Conservation (phyloP, 768 basidiomycete species). For the Collybia sordida region DNA sequence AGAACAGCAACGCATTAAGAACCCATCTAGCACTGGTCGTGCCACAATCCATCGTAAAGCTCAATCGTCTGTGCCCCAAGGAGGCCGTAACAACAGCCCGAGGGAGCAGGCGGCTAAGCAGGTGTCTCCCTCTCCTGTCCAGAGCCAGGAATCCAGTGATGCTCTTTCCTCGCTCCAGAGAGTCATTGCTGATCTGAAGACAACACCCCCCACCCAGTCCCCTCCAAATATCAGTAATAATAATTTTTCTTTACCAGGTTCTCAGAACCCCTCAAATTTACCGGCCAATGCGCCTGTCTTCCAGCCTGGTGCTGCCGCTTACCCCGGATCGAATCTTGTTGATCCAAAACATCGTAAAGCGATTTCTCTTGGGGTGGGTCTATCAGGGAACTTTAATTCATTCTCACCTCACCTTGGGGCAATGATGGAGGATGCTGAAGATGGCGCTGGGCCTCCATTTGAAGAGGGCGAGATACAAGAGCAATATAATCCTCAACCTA, state of each 20-base stretch:
- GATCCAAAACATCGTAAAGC: constrained; percentile 82
- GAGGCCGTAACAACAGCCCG: constrained; percentile 40
- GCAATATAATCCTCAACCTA: constrained; percentile 44
- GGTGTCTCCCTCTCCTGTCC: constrained; percentile 46
- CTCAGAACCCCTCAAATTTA: constrained; percentile 52
- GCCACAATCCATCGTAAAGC: constrained; percentile 54
- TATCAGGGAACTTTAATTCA: constrained; percentile 62
- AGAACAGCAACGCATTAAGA: constrained; percentile 55
- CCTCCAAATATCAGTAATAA: constrained; percentile 37
- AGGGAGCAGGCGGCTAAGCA: constrained; percentile 44
- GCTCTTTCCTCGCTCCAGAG: constrained; percentile 87
- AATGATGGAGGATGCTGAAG: constrained; percentile 83
- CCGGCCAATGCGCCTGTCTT: constrained; percentile 71
- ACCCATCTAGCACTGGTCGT: constrained; percentile 45
- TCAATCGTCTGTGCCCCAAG: constrained; percentile 59
- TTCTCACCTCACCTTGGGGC: constrained; percentile 80
- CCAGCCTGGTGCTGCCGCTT: constrained; percentile 64
- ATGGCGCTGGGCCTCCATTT: constrained; percentile 45
- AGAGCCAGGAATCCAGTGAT: constrained; percentile 67
- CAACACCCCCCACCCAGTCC: constrained; percentile 64
- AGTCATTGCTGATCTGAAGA: constrained; percentile 92
- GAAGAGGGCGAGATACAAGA: constrained; percentile 85
- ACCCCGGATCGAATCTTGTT: constrained; percentile 44
- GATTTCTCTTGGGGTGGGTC: constrained; percentile 62
- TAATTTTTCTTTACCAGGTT: constrained; percentile 44